Conservation (phyloP, 208 protist species). For the Acanthamoeba royreba region DNA sequence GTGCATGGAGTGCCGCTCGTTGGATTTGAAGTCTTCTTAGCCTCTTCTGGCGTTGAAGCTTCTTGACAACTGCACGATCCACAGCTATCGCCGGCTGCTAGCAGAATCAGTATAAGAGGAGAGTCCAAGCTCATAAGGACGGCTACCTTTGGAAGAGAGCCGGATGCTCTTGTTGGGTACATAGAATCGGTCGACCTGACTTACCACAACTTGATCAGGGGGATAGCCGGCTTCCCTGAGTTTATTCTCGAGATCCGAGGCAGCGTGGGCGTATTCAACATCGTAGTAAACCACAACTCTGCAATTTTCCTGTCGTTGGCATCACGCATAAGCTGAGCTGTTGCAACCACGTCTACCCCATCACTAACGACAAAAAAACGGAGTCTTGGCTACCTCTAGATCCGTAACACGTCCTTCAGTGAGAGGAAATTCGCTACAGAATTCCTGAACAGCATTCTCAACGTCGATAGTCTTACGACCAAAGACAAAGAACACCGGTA, state of each 20-base stretch:
- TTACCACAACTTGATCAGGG: not conserved
- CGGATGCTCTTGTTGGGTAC: not conserved
- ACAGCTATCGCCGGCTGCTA: not conserved
- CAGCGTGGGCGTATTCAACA: not conserved
- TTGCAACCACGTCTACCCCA: too few species aligned
- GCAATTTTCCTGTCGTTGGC: too few species aligned
- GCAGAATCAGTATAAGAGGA: not conserved
- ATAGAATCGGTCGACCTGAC: not conserved
- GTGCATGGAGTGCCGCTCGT: too few species aligned
- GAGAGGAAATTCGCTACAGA: not conserved
- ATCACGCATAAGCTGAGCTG: too few species aligned
- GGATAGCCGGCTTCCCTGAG: not conserved
- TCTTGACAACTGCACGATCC: not conserved
- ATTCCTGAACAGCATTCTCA: not conserved
- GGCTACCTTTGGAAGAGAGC: not conserved
- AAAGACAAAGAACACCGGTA: conserved; percentile 65
- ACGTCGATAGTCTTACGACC: conserved; percentile 41
- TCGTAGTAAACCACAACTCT: not conserved
- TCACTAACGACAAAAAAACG: not conserved
- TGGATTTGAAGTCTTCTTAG: too few species aligned
- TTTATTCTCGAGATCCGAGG: not conserved
- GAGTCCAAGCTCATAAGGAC: not conserved
- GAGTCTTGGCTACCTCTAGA: not conserved
- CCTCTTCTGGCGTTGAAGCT: not conserved
- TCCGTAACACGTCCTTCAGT: not conserved